Evolutionary conservation across 2,329 filamentous ascomycete species (phyloP).

Genomic region (Hypoxylon sp.): DNA sequence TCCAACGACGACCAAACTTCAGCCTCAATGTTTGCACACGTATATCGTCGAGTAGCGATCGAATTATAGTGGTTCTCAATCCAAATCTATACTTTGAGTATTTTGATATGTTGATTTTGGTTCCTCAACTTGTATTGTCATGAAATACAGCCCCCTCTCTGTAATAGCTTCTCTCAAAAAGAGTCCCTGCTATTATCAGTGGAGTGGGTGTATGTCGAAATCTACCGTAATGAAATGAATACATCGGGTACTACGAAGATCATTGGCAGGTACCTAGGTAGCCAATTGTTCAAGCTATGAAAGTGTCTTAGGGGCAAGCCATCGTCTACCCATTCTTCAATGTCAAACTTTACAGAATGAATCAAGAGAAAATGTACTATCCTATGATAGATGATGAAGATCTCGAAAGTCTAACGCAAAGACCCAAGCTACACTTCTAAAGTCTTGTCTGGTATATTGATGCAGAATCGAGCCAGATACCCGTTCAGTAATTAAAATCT

Average conservation of each 20-base stretch:
- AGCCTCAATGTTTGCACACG: not conserved
- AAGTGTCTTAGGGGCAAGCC: no score
- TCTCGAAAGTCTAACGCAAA: not conserved
- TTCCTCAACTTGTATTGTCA: not conserved
- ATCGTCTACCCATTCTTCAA: no score
- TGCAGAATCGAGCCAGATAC: no score
- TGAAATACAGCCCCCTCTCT: not conserved
- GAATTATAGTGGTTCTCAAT: not conserved
- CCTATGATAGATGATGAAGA: not conserved
- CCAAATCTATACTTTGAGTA: not conserved
- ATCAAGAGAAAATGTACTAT: not conserved
- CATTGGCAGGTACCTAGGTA: no score
- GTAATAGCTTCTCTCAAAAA: not conserved
- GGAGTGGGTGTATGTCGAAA: not conserved
- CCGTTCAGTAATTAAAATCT: no score
- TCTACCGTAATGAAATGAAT: no score
- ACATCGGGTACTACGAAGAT: no score
- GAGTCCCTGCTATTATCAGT: not conserved
- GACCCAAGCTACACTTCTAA: not conserved
- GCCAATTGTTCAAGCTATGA: no score
- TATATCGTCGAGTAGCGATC: not conserved
- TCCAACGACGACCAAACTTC: conserved; percentile 20
- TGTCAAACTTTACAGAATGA: not conserved
- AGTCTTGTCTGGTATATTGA: no score
- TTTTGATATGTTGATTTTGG: not conserved